Base-by-base conservation (phyloP, 163 green algal genomes). In the Chlamydomonas reinhardtii region DNA sequence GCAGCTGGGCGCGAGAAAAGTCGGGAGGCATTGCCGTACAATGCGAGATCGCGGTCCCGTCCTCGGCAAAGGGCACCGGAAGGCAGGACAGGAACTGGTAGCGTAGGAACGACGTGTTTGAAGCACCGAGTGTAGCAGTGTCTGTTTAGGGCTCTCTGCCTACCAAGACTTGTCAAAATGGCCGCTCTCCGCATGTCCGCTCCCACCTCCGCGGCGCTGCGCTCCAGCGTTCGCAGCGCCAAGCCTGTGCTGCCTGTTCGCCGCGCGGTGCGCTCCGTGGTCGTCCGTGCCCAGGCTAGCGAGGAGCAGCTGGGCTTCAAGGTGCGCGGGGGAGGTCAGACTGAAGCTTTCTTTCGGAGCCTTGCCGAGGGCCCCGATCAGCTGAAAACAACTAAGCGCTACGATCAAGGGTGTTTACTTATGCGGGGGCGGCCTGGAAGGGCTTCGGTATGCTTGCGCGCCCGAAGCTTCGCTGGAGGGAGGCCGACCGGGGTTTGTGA, bases 401-500 rank as follows among this genome's bases (percentile, higher is more conserved):
- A 19, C 29, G 25, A 70, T 32, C 25, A 20, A 70, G 4, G 62
- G 20, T 35, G 27, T 29, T 9, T 70, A 70, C 4, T 12, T 19
- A 0, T 27, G 24, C 14, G 5, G 27, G 11, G 62, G 27, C 19
- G 8, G 24, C 0, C 22, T n/a, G 22, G 2, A 65, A 65, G 62
- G 12, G 27, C 62, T 6, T 14, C 24, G 9, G 0, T 73, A 64
- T 73, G 59, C 75, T 83, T 83, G 75, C 61, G 61, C 34, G 32
- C 25, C 74, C 22, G 79, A 85, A 85, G 32, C 79, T 85, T 85
- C 79, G 77, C 62, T 74, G 32, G 74, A 61, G n/a, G 32, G 65
- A 27, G 15, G n/a, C 65, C 65, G 16, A 31, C 66, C 37, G 31
- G 66, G n/a, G 31, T 39, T 71, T 71, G 64, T 31, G 16, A 31